phyloP scores from a whole-genome alignment of 2,329 filamentous ascomycete genomes.

The Xylaria sp. region DNA sequence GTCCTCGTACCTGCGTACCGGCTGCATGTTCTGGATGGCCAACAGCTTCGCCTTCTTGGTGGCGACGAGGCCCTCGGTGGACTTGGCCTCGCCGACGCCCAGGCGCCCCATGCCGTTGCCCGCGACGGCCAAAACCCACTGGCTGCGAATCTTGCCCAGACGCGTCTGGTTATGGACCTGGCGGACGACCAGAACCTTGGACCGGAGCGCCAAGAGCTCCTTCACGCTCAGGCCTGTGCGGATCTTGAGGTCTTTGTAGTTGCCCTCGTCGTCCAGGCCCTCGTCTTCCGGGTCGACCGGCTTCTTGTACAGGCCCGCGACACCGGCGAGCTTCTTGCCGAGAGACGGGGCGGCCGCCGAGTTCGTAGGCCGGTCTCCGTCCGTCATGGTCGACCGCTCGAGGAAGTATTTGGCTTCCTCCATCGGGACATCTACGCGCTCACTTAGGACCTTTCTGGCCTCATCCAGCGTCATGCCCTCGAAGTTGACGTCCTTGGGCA shows the following conservation, averaged over 20 bases:
- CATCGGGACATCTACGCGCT: constrained; percentile 26
- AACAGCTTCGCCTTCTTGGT: constrained; percentile 72
- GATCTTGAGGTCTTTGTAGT: constrained; percentile 56
- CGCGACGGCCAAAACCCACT: constrained; percentile 77
- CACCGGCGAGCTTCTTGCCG: constrained; percentile 55
- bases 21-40: constrained; percentile 89
- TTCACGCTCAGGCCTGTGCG: constrained; percentile 57
- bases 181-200: constrained; percentile 75
- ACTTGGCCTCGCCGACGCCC: constrained; percentile 89
- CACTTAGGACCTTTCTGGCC: constrained; percentile 41
- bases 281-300: constrained; percentile 53
- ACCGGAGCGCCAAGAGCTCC: constrained; percentile 58
- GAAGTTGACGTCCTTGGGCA: constrained; percentile 48
- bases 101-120: constrained; percentile 86
- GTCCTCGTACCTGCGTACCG: constrained; percentile 88
- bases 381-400: constrained; percentile 42
- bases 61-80: constrained; percentile 71
- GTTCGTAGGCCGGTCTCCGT: constrained; percentile 40
- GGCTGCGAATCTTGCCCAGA: constrained; percentile 85
- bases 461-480: constrained; percentile 55
- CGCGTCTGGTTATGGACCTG: constrained; percentile 89
- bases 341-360: constrained; percentile 53
- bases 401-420: constrained; percentile 31
- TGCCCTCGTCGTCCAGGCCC: constrained; percentile 53
- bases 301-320: constrained; percentile 54